These are phyloP conservation scores for Fusarium sterilihyphosum DNA, from an alignment of 2,329 filamentous ascomycete genomes.

Conservation along the genomic window DNA sequence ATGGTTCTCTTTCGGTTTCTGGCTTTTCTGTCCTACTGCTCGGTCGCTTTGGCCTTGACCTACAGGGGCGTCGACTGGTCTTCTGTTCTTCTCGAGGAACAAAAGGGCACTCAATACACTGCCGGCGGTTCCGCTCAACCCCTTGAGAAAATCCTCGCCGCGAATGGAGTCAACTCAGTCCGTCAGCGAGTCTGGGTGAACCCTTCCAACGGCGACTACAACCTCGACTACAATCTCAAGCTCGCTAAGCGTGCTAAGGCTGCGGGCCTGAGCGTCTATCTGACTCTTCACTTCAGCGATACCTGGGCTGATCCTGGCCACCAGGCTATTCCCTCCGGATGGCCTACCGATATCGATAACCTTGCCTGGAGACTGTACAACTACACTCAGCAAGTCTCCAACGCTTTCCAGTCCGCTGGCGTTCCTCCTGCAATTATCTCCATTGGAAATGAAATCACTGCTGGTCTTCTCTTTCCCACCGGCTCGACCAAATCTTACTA, in stretches of 20 bases:
- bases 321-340: slow-evolving; percentile 70
- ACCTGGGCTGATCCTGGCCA: slow-evolving; percentile 76
- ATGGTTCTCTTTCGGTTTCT: slow-evolving; percentile 28
- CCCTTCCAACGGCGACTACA: slow-evolving; percentile 70
- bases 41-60: slow-evolving; percentile 56
- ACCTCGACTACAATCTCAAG: slow-evolving; percentile 75
- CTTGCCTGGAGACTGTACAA: slow-evolving; percentile 72
- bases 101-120: slow-evolving; percentile 69
- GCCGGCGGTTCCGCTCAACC: slow-evolving; percentile 62
- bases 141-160: slow-evolving; percentile 70
- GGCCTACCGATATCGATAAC: slow-evolving; percentile 68
- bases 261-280: slow-evolving; percentile 67
- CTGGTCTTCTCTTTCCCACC: slow-evolving; percentile 71
- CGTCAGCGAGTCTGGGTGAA: slow-evolving; percentile 79
- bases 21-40: slow-evolving; percentile 24
- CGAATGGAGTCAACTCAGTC: slow-evolving; percentile 73
- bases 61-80: slow-evolving; percentile 78
- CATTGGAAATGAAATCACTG: slow-evolving; percentile 78
- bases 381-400: slow-evolving; percentile 71
- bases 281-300: slow-evolving; percentile 75
- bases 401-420: slow-evolving; percentile 66
- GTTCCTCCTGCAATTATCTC: slow-evolving; percentile 70
- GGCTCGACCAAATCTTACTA: slow-evolving; percentile 64
- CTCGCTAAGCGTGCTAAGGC: slow-evolving; percentile 73
- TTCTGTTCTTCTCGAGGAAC: slow-evolving; percentile 71